These are phyloP conservation scores for Candida hungchunana DNA, from an alignment of 805 yeast genomes.

Conservation along the genomic window DNA sequence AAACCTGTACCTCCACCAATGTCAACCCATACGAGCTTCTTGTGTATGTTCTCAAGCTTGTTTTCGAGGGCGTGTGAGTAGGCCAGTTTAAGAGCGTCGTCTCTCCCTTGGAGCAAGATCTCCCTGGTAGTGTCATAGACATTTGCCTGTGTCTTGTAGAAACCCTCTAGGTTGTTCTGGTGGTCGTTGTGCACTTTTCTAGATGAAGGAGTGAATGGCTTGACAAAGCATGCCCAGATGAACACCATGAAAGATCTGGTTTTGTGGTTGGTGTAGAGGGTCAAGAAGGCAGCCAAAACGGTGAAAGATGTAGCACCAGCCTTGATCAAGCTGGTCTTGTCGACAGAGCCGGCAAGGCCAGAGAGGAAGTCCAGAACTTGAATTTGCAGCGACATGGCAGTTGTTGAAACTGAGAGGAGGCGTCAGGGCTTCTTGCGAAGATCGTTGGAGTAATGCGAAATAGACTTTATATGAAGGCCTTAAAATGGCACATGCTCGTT, in stretches of 20 bases:
- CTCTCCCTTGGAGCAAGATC: constrained; percentile 65
- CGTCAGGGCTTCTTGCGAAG: too few species aligned
- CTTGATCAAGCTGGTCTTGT: constrained; percentile 4
- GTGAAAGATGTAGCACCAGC: constrained; percentile 4
- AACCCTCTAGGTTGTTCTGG: constrained; percentile 45
- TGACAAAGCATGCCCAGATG: constrained; percentile 32
- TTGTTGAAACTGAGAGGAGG: constrained; percentile 6
- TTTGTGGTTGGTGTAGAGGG: constrained; percentile 15
- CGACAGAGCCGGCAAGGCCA: constrained; percentile 5
- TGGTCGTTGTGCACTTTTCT: constrained; percentile 27
- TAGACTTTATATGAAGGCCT: too few species aligned
- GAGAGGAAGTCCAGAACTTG: constrained; percentile 3
- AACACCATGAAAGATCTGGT: constrained; percentile 25
- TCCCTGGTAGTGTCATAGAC: constrained; percentile 72
- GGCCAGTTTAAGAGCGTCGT: constrained; percentile 56
- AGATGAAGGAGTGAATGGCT: constrained; percentile 27
- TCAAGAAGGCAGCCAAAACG: background rate
- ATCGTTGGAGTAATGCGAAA: too few species aligned
- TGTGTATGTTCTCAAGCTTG: constrained; percentile 25
- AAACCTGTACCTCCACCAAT: constrained; percentile 88
- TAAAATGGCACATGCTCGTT: too few species aligned
- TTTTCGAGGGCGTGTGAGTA: constrained; percentile 44
- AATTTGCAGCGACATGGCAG: constrained; percentile 2
- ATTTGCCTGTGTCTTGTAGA: constrained; percentile 73
- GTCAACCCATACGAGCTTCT: constrained; percentile 65